These are phyloP conservation scores for Phialophora verrucosa DNA, from an alignment of 2,329 filamentous ascomycete genomes.

Conservation along the genomic window DNA sequence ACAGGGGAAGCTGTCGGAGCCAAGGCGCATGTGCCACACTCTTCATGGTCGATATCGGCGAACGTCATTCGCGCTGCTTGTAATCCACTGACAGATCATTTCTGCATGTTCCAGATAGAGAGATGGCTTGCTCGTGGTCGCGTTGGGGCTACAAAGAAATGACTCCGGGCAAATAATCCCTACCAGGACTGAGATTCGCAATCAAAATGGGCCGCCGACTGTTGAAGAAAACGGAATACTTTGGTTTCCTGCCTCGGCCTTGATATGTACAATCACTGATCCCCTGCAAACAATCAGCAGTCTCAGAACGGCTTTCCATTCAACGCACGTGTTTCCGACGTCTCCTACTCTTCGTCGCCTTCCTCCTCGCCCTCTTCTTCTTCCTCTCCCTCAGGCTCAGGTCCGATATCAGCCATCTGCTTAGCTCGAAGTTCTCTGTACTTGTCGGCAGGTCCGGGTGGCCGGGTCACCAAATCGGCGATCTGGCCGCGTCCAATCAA, in stretches of 20 bases:
- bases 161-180: background rate
- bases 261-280: slow-evolving; percentile 32
- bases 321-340: slow-evolving; percentile 12
- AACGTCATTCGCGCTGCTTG: background rate
- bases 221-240: slow-evolving; percentile 22
- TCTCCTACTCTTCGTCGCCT: slow-evolving; percentile 36
- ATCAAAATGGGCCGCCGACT: background rate
- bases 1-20: background rate
- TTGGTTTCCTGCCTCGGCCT: slow-evolving; percentile 23
- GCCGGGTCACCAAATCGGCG: slow-evolving; percentile 58
- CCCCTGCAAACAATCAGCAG: slow-evolving; percentile 23
- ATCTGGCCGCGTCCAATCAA: slow-evolving; percentile 84
- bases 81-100: background rate
- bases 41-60: background rate
- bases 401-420: slow-evolving; percentile 54
- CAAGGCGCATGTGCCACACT: background rate
- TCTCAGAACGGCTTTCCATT: slow-evolving; percentile 16
- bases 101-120: background rate
- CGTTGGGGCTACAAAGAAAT: background rate
- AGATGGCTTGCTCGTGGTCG: background rate
- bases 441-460: slow-evolving; percentile 54
- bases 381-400: slow-evolving; percentile 46
- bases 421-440: slow-evolving; percentile 57
- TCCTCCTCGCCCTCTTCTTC: slow-evolving; percentile 37
- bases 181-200: background rate